These are phyloP conservation scores for Chlamydomonas sp. DNA, from an alignment of 139 green algal genomes.

Conservation along the genomic window DNA sequence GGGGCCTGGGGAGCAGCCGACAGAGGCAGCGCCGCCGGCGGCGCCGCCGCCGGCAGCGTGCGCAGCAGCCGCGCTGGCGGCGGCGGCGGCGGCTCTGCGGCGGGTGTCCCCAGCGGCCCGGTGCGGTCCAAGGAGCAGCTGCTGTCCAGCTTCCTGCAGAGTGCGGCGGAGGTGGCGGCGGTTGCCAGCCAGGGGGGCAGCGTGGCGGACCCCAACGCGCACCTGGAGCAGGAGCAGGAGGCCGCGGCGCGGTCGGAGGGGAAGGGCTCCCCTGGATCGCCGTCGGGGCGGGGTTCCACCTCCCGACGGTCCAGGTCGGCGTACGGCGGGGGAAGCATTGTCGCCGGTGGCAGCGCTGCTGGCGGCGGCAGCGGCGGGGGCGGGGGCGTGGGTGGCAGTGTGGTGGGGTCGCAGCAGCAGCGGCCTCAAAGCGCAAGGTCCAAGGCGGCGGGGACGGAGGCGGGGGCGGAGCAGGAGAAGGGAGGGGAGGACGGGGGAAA, in stretches of 20 bases:
- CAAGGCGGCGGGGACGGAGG: background rate
- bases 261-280: background rate
- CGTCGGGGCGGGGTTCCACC: background rate
- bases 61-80: background rate
- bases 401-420: background rate
- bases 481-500: background rate
- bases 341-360: too few relatives aligned
- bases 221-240: background rate
- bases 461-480: background rate
- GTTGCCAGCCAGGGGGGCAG: slow-evolving; percentile 6
- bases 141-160: slow-evolving; percentile 3
- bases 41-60: too few relatives aligned
- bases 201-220: slow-evolving; percentile 29
- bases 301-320: too few relatives aligned
- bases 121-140: slow-evolving; percentile 24
- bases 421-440: background rate
- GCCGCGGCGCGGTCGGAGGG: background rate
- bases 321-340: too few relatives aligned
- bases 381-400: background rate
- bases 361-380: too few relatives aligned
- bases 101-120: background rate
- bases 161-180: slow-evolving; percentile 17
- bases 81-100: too few relatives aligned
- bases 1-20: too few relatives aligned
- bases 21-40: too few relatives aligned